These are phyloP conservation scores for Bacterosira constricta DNA, from an alignment of 108 stramenopile species.

Conservation along the genomic window DNA sequence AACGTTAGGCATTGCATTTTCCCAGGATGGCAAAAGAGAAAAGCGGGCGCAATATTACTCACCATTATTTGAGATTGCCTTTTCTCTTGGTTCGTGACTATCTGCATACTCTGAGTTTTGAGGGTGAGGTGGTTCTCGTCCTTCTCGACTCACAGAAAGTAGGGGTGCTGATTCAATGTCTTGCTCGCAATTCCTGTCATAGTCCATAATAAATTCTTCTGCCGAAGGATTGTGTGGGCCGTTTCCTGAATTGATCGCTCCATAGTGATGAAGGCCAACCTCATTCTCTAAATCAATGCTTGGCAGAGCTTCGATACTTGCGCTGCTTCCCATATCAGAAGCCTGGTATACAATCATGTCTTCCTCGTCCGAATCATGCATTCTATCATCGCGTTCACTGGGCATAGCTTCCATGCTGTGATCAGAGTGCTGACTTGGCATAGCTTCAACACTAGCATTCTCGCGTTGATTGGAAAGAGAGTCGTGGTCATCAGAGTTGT, in stretches of 20 bases:
- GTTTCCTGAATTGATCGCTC: neutral
- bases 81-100: neutral
- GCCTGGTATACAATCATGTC: slow-evolving; percentile 13
- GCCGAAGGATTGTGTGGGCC: neutral
- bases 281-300: slow-evolving; percentile 16
- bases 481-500: neutral
- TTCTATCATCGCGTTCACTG: slow-evolving; percentile 19
- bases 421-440: slow-evolving; percentile 29
- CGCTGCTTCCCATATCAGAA: slow-evolving; percentile 23
- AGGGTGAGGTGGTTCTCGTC: neutral
- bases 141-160: neutral
- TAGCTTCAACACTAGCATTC: slow-evolving; percentile 28
- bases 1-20: neutral
- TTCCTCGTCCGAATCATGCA: slow-evolving; percentile 4
- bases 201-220: neutral
- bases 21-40: too few species aligned
- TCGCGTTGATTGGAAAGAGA: slow-evolving; percentile 8
- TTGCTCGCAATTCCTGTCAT: neutral
- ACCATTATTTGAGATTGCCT: neutral
- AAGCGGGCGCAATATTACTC: too few species aligned
- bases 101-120: neutral
- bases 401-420: slow-evolving; percentile 18
- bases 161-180: neutral
- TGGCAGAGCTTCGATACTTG: slow-evolving; percentile 37
- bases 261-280: neutral